Evolutionary conservation across 2,329 filamentous ascomycete species (phyloP).

Genomic region (Helotiales sp.): DNA sequence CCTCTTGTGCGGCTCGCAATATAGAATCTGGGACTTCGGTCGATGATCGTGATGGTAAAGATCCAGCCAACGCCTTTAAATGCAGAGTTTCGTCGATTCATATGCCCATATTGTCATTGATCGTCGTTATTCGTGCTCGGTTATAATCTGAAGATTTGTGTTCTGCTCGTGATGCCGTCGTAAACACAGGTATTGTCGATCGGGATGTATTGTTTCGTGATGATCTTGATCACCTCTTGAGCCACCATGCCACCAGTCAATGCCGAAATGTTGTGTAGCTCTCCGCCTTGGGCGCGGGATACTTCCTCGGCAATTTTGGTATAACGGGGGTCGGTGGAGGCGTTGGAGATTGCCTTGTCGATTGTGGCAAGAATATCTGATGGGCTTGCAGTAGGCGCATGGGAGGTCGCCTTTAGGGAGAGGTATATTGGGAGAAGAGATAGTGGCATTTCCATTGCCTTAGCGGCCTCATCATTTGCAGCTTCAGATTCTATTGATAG

Average conservation of each 20-base stretch:
- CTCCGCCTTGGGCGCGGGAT: constrained; percentile 75
- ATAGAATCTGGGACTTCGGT: constrained; percentile 9
- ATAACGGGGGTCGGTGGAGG: constrained; percentile 50
- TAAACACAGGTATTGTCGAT: constrained; percentile 72
- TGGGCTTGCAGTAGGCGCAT: constrained; percentile 44
- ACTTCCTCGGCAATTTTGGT: constrained; percentile 62
- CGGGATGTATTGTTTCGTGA: constrained; percentile 71
- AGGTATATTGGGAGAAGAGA: constrained; percentile 71
- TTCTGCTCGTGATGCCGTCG: constrained; percentile 56
- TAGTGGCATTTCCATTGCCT: constrained; percentile 36
- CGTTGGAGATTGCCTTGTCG: constrained; percentile 45
- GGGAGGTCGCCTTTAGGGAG: constrained; percentile 56
- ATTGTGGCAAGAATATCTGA: constrained; percentile 54
- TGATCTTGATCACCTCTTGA: constrained; percentile 94
- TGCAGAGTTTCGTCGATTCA: constrained; percentile 18
- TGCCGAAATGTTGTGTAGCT: constrained; percentile 90
- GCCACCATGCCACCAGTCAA: constrained; percentile 88
- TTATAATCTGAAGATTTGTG: constrained; percentile 33
- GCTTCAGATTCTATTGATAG: constrained; percentile 50
- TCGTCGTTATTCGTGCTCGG: constrained; percentile 5
- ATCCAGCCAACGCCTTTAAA: constrained; percentile 19
- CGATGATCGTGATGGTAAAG: constrained; percentile 9
- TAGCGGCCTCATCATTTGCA: constrained; percentile 53
- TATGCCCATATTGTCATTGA: constrained; percentile 13
- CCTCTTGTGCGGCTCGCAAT: constrained; percentile 6